phyloP scores from a whole-genome alignment of 306 rosid genomes.

The Clitoria ternatea region DNA sequence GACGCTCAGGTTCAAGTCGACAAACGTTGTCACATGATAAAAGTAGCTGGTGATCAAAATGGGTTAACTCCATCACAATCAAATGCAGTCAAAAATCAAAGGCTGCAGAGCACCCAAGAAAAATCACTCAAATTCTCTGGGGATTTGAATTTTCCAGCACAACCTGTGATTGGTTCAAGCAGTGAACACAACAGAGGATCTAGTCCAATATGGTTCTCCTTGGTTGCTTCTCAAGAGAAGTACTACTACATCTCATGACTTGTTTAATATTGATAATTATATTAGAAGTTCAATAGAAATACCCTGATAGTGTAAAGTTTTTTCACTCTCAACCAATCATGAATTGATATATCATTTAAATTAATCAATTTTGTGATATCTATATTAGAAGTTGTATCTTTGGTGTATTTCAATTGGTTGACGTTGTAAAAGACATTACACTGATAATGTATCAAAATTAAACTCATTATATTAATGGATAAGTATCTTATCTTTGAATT shows the following conservation, averaged over 20 bases:
- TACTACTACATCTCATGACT: constrained; percentile 24
- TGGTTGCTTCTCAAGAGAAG: constrained; percentile 56
- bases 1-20: not conserved
- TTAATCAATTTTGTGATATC: too few species aligned
- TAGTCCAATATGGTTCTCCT: constrained; percentile 54
- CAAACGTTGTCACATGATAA: constrained; percentile 6
- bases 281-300: too few species aligned
- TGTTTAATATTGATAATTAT: not conserved
- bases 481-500: constrained; percentile 21
- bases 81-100: constrained; percentile 10
- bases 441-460: too few species aligned
- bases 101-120: constrained; percentile 3
- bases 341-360: too few species aligned
- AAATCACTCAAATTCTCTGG: constrained; percentile 15
- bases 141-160: constrained; percentile 37
- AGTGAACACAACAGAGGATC: constrained; percentile 3
- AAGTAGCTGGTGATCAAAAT: not conserved
- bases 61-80: constrained; percentile 20
- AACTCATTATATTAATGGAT: too few species aligned
- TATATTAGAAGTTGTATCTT: too few species aligned
- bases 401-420: too few species aligned
- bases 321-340: too few species aligned
- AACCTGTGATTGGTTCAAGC: constrained; percentile 12
- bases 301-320: too few species aligned
- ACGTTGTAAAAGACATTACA: too few species aligned